Evolutionary conservation across 768 basidiomycete genomes (phyloP).

Genomic region (Galerina marginata): DNA sequence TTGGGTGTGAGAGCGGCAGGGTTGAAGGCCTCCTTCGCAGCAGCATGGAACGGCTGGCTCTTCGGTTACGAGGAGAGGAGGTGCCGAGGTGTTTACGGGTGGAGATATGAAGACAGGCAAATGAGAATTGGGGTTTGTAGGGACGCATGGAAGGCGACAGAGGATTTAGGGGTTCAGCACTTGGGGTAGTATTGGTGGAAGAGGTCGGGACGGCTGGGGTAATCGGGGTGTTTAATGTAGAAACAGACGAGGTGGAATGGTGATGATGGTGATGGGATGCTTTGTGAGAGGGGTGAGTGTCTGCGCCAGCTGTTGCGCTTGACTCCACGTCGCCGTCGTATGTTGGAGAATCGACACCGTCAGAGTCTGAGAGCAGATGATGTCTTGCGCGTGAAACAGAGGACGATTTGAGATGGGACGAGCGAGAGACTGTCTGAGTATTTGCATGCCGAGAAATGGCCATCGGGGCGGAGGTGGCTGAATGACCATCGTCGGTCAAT

Average conservation of each 20-base stretch:
- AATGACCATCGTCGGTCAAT: conserved; percentile 74
- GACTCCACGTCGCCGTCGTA: conserved; percentile 92
- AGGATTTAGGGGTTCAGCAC: conserved; percentile 18
- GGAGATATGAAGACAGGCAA: conserved; percentile 42
- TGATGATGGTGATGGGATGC: conserved; percentile 41
- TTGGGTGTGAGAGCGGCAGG: conserved; percentile 70
- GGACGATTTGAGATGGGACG: conserved; percentile 37
- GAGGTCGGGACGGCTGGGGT: conserved; percentile 20
- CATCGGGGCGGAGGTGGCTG: conserved; percentile 53
- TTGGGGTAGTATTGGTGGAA: conserved; percentile 17
- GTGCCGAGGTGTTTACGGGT: conserved; percentile 30
- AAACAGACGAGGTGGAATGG: conserved; percentile 51
- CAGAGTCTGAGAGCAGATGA: conserved; percentile 71
- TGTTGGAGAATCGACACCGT: conserved; percentile 83
- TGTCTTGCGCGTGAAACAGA: conserved; percentile 43
- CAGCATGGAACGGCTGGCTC: conserved; percentile 49
- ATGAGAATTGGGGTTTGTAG: conserved; percentile 26
- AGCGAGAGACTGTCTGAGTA: conserved; percentile 25
- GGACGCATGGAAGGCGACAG: conserved; percentile 24
- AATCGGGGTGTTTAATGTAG: conserved; percentile 54
- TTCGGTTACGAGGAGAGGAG: conserved; percentile 35
- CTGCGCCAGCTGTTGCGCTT: conserved; percentile 64
- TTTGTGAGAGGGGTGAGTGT: conserved; percentile 38
- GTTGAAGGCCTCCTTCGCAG: conserved; percentile 52
- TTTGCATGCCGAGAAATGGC: conserved; percentile 32